Base-by-base conservation (phyloP, 306 rosid species). In the Prunus dulcis region DNA sequence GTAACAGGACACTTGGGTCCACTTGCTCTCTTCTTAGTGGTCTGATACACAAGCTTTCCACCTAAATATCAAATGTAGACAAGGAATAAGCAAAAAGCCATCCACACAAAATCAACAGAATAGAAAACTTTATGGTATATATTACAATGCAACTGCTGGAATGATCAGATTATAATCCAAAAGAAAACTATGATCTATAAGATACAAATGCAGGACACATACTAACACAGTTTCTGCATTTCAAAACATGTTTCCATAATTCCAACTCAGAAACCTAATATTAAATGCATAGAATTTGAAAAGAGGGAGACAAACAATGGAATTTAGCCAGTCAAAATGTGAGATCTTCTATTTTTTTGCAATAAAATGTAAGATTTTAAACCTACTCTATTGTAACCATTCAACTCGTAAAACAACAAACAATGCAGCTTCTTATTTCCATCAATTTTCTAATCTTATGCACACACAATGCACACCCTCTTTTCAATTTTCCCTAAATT, bases 1-100 rank as follows among this genome's bases (percentile, higher is more conserved):
- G 83, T 80, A 6, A 80, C 83, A 57, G 79, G 83, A 25, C 79
- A 80, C 71, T 80, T 80, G 12, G 83, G 79, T 23, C 83, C 83
- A 47, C 83, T 80, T 5, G 84, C 84, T 45, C 84, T 50, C 80
- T 80, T 80, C 84, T 80, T 80, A 8, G 77, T 61, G 55, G 66
- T 75, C 84, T 80, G 80, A 20, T 80, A 80, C 38, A 80, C 77
- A 13, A 74, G 79, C 80, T 78, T 78, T 32, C 82, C 82, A 25
- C 83, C 74, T 76, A 70, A 11, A 75, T 4, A 13, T 52, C 41
- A 69, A 74, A 11, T 30, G 63, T 51, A 46, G 15, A 13, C 4
- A 0, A 3, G 41, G n/a, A 6, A 7, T 32, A 47, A 50, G 27
- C 25, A 9, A 19, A 14, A 22, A 13, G 23, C n/a, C 18, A 30